Conservation (phyloP, 208 protist genomes). For the Baffinella frigidus region DNA sequence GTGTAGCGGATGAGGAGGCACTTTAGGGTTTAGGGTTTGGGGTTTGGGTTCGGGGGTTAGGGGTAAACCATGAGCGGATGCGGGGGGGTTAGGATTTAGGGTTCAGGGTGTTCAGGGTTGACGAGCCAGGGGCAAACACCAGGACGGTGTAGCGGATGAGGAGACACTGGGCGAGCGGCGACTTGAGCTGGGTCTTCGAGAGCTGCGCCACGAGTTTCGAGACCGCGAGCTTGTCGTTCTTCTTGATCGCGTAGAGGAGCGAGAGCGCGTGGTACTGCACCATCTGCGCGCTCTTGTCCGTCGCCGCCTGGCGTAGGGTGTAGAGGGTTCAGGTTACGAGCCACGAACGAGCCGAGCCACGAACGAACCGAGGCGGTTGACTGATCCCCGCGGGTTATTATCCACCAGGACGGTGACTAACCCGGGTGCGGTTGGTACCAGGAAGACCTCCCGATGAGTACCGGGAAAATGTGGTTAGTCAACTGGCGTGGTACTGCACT, state of each 20-base stretch:
- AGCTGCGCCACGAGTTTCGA: constrained; percentile 82
- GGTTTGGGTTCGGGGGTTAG: no score
- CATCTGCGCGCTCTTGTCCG: constrained; percentile 74
- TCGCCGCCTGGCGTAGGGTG: constrained; percentile 22
- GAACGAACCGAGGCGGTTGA: no score
- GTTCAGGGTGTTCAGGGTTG: no score
- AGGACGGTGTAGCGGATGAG: constrained; percentile 89
- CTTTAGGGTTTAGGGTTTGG: no score
- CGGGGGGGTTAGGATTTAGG: no score
- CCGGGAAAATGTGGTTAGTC: no score
- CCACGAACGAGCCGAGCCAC: no score
- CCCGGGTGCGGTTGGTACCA: no score
- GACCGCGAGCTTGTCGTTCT: constrained; percentile 91
- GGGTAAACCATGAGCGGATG: neutral
- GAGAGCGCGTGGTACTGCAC: constrained; percentile 95
- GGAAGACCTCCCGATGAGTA: constrained; percentile 82
- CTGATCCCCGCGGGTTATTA: no score
- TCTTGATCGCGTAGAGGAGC: constrained; percentile 90
- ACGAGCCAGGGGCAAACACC: constrained; percentile 77
- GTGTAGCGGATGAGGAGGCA: constrained; percentile 68
- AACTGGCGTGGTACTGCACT: constrained; percentile 96
- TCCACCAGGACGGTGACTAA: no score
- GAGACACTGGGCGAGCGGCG: constrained; percentile 87
- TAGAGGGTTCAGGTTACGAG: no score
- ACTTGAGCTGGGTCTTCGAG: constrained; percentile 81